These are phyloP conservation scores for Solanum arcanum DNA, from an alignment of 257 asterid genomes.

Conservation along the genomic window DNA sequence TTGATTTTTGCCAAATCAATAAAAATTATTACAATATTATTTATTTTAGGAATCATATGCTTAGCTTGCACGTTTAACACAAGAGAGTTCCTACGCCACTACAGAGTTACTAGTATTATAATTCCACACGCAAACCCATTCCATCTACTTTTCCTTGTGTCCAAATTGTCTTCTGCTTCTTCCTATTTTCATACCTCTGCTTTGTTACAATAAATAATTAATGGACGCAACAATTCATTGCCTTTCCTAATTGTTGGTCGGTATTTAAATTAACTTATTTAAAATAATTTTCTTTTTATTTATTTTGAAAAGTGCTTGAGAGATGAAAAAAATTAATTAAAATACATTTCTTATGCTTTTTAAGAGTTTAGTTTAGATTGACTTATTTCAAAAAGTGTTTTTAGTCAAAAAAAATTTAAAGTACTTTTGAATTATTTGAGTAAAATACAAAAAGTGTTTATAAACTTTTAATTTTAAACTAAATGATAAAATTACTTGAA, in stretches of 20 bases:
- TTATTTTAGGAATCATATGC: not conserved
- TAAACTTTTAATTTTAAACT: too few relatives aligned
- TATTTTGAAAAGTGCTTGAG: not conserved
- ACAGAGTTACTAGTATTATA: not conserved
- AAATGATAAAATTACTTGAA: not conserved
- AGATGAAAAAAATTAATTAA: not conserved
- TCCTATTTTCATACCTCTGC: not conserved
- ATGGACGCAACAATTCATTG: not conserved
- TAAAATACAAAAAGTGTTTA: not conserved
- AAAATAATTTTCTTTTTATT: too few relatives aligned
- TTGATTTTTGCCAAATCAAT: not conserved
- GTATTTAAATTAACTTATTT: too few relatives aligned
- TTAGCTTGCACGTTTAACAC: slow-evolving; percentile 2
- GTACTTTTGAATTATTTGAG: not conserved
- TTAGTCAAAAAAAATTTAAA: too few relatives aligned
- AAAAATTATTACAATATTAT: too few relatives aligned
- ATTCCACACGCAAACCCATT: not conserved
- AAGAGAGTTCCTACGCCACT: not conserved
- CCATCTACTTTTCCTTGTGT: not conserved
- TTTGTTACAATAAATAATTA: not conserved
- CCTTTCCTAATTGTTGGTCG: not conserved
- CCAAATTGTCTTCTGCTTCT: not conserved
- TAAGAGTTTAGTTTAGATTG: not conserved
- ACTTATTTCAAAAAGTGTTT: too few relatives aligned
- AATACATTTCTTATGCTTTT: not conserved